Base-by-base conservation (phyloP, 305 asterid species). In the Fraxinus nigra region DNA sequence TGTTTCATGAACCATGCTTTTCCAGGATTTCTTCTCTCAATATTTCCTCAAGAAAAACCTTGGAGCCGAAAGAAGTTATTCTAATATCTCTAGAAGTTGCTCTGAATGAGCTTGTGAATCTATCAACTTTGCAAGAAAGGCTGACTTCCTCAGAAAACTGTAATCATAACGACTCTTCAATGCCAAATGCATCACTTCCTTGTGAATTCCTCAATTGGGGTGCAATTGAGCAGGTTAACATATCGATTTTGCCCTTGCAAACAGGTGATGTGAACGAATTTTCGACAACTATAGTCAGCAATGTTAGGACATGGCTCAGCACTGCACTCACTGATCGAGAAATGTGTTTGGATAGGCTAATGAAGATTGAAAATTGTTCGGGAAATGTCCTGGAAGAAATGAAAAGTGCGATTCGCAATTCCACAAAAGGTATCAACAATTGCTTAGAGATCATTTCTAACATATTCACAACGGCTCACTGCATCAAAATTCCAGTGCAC, bases 261-360 rank as follows among this genome's bases (percentile, higher is more conserved):
- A 69, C 20, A 0, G 35, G 38, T 18, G 18, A 16, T 13, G 10
- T 14, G 1, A 30, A 43, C 26, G 43, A n/a, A 22, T 73, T 81
- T 16, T 28, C 79, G 37, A 59, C 22, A 11, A 40, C 37, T 30
- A 34, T 11, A 7, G 79, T 28, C n/a, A 80, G 80, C 20, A 88
- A 85, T 18, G 75, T 83, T 13, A 20, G 82, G 74, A 84, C 84
- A 2, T 87, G 90, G 90, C 87, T 87, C 20, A 82, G 86, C 16
- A 77, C 86, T 1, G 84, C 87, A 1, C 35, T 85, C 0, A 85
- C 90, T 0, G 77, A 84, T 77, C 85, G 85, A 48, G 76, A 81
- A 37, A 87, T 83, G 0, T 87, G 90, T 37, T 13, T 85, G 73
- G 79, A 83, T 13, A 83, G 75, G 13, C 38, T 87, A 26, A 11